Percentiles rank a stretch among this genome's conserved stretches.
These are phyloP conservation scores for Ormosia emarginata DNA, from an alignment of 306 rosid species.

Conservation along the genomic window DNA sequence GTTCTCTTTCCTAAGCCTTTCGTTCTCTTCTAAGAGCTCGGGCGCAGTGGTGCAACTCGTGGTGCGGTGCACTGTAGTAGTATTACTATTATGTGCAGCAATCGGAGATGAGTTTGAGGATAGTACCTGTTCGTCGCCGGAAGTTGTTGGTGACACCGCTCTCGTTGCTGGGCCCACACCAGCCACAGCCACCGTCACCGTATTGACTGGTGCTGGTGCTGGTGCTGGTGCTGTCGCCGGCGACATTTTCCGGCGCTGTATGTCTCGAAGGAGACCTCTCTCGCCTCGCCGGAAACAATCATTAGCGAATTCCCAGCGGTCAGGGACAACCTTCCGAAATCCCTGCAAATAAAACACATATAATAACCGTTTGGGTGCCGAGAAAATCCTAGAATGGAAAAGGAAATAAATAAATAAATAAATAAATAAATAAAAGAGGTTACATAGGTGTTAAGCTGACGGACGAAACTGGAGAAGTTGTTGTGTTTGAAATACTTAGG, in stretches of 20 bases:
- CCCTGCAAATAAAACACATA: slow-evolving; percentile 45
- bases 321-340: slow-evolving; percentile 92
- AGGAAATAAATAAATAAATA: background rate
- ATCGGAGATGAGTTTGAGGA: slow-evolving; percentile 82
- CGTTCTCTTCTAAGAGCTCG: slow-evolving; percentile 80
- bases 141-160: slow-evolving; percentile 63
- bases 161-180: background rate
- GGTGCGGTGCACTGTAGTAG: slow-evolving; percentile 31
- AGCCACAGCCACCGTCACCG: slow-evolving; percentile 46
- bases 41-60: slow-evolving; percentile 67
- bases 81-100: slow-evolving; percentile 15
- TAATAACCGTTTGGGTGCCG: background rate
- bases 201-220: slow-evolving; percentile 15
- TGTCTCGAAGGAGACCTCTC: slow-evolving; percentile 77
- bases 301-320: slow-evolving; percentile 95
- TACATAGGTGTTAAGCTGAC: slow-evolving; percentile 95
- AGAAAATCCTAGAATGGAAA: background rate
- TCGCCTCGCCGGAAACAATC: slow-evolving; percentile 78
- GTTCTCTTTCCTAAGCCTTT: slow-evolving; percentile 79
- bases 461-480: slow-evolving; percentile 94
- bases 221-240: background rate
- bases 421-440: background rate
- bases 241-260: slow-evolving; percentile 76
- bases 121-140: slow-evolving; percentile 87
- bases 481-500: slow-evolving; percentile 90